Evolutionary conservation across 2,329 filamentous ascomycete genomes (phyloP).

Genomic region (Phialophora verrucosa): DNA sequence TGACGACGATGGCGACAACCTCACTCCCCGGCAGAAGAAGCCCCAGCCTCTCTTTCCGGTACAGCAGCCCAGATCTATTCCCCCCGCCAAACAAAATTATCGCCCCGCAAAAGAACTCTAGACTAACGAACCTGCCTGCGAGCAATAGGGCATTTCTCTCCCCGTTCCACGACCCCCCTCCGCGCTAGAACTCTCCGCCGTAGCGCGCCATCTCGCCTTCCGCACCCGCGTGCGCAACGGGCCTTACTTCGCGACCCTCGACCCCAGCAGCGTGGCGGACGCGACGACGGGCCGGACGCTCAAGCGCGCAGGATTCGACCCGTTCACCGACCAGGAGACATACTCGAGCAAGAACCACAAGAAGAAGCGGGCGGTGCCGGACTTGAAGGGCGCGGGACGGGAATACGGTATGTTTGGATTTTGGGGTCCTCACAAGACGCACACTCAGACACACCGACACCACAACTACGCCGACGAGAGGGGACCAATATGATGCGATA

Average conservation of each 20-base stretch:
- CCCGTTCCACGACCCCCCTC: slow-evolving; percentile 32
- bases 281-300: slow-evolving; percentile 49
- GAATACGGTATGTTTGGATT: slow-evolving; percentile 58
- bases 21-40: slow-evolving; percentile 47
- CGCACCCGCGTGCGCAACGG: slow-evolving; percentile 64
- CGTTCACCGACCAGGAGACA: slow-evolving; percentile 66
- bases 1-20: slow-evolving; percentile 48
- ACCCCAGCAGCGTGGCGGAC: slow-evolving; percentile 46
- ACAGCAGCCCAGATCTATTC: not conserved
- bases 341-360: slow-evolving; percentile 63
- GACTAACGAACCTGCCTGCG: not conserved
- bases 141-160: slow-evolving; percentile 25
- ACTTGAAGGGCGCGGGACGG: slow-evolving; percentile 53
- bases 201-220: slow-evolving; percentile 58
- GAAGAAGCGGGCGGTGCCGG: slow-evolving; percentile 61
- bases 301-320: slow-evolving; percentile 60
- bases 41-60: slow-evolving; percentile 37
- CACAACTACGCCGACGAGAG: not conserved
- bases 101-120: not conserved
- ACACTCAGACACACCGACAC: not conserved
- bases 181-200: slow-evolving; percentile 52
- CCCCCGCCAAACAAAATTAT: not conserved
- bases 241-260: slow-evolving; percentile 63
- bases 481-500: not conserved
- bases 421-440: not conserved